Conservation (phyloP, 768 basidiomycete species). For the Russula brevipes region DNA sequence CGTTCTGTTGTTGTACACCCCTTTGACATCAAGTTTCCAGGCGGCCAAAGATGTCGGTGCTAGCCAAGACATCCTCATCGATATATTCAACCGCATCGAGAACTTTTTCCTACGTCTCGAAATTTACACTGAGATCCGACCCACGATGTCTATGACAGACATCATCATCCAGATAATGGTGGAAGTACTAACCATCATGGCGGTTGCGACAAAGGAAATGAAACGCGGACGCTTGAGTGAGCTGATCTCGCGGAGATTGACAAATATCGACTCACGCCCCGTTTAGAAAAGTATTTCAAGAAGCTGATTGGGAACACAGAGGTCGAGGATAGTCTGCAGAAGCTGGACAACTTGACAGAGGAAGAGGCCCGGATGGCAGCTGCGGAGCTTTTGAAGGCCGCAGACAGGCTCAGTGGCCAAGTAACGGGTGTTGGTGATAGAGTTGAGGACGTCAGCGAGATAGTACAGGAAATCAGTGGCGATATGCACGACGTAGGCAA, state of each 20-base stretch:
- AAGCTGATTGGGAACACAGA: not conserved
- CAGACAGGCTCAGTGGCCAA: not conserved
- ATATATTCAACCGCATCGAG: not conserved
- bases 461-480: too few relatives aligned
- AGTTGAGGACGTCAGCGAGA: not conserved
- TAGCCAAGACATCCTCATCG: not conserved
- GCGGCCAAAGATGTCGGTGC: not conserved
- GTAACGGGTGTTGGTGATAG: not conserved
- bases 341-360: not conserved
- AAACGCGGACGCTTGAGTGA: constrained; percentile 5
- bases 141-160: not conserved
- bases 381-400: not conserved
- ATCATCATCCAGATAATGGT: not conserved
- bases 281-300: not conserved
- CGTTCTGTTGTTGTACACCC: not conserved
- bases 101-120: not conserved
- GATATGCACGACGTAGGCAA: too few relatives aligned
- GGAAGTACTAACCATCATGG: not conserved
- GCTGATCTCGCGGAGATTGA: not conserved
- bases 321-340: not conserved
- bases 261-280: not conserved
- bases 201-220: not conserved
- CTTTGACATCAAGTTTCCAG: not conserved
- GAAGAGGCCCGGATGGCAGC: not conserved
- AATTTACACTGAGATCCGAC: not conserved